These are phyloP conservation scores for Citrus hindsii DNA, from an alignment of 345 rosid genomes.

Conservation along the genomic window DNA sequence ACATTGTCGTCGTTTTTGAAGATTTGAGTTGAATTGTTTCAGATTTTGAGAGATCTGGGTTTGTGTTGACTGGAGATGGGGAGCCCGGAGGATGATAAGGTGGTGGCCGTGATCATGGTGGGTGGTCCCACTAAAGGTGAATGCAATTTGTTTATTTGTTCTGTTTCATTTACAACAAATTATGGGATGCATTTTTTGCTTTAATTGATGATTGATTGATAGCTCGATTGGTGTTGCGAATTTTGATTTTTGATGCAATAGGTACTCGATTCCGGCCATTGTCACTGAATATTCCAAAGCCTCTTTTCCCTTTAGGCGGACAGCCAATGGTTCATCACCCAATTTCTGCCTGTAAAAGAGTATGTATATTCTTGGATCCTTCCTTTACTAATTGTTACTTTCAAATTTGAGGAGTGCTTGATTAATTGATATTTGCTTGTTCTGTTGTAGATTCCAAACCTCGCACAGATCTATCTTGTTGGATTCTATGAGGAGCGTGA, in stretches of 20 bases:
- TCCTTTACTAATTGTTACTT: not conserved
- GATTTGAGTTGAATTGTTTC: not conserved
- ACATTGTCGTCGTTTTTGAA: not conserved
- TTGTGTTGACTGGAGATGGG: slow-evolving; percentile 43
- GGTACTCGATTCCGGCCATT: slow-evolving; percentile 92
- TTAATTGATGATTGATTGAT: not conserved
- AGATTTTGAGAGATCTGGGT: slow-evolving; percentile 39
- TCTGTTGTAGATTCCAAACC: slow-evolving; percentile 66
- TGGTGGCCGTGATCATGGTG: slow-evolving; percentile 97
- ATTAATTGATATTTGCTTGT: slow-evolving; percentile 12
- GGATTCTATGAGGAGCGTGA: slow-evolving; percentile 96
- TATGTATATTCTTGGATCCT: slow-evolving; percentile 31
- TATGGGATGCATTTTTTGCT: not conserved
- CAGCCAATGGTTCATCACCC: slow-evolving; percentile 99
- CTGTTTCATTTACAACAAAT: not conserved
- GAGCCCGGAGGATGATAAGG: slow-evolving; percentile 74
- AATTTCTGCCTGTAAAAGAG: slow-evolving; percentile 94
- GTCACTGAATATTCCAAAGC: slow-evolving; percentile 88
- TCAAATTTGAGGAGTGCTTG: slow-evolving; percentile 4
- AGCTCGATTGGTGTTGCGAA: not conserved
- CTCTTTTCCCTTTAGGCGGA: slow-evolving; percentile 87
- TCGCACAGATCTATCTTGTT: slow-evolving; percentile 69
- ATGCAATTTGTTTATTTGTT: not conserved
- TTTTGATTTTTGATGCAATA: slow-evolving; percentile 13
- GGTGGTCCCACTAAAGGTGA: slow-evolving; percentile 99